phyloP scores from a whole-genome alignment of 257 asterid genomes.

The Solanum rostratum region DNA sequence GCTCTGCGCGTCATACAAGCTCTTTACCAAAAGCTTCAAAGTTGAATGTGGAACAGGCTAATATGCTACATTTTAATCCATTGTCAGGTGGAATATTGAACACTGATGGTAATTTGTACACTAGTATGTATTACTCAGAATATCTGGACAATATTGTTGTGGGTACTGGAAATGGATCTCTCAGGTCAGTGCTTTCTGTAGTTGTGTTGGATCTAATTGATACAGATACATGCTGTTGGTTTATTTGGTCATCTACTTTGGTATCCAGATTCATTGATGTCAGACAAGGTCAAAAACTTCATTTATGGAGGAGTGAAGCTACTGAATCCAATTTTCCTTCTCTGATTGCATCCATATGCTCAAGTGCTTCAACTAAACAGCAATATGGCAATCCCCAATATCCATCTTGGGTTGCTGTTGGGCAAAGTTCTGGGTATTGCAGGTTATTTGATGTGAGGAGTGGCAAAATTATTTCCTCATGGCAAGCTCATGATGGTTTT shows the following conservation, averaged over 20 bases:
- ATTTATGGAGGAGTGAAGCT: slow-evolving; percentile 76
- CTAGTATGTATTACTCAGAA: slow-evolving; percentile 76
- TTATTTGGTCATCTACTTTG: background rate
- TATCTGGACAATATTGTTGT: slow-evolving; percentile 53
- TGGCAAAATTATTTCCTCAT: slow-evolving; percentile 67
- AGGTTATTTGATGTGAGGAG: slow-evolving; percentile 78
- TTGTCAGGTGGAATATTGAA: slow-evolving; percentile 66
- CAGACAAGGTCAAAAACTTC: slow-evolving; percentile 81
- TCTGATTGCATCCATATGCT: slow-evolving; percentile 79
- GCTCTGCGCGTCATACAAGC: slow-evolving; percentile 17
- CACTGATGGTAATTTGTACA: slow-evolving; percentile 75
- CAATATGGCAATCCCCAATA: slow-evolving; percentile 23
- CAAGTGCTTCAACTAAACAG: slow-evolving; percentile 44
- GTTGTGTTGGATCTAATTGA: background rate
- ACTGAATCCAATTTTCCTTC: slow-evolving; percentile 65
- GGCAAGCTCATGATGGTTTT: slow-evolving; percentile 99
- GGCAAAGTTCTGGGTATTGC: slow-evolving; percentile 79
- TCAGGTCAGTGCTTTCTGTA: slow-evolving; percentile 44
- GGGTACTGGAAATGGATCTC: slow-evolving; percentile 94
- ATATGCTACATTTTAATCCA: slow-evolving; percentile 65
- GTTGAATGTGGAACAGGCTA: slow-evolving; percentile 58
- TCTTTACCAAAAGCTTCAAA: slow-evolving; percentile 34
- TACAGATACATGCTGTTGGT: background rate
- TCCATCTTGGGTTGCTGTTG: slow-evolving; percentile 94
- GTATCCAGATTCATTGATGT: slow-evolving; percentile 78